Evolutionary conservation across 2,329 filamentous ascomycete genomes (phyloP).

Genomic region (Chalaropsis ovoidea): DNA sequence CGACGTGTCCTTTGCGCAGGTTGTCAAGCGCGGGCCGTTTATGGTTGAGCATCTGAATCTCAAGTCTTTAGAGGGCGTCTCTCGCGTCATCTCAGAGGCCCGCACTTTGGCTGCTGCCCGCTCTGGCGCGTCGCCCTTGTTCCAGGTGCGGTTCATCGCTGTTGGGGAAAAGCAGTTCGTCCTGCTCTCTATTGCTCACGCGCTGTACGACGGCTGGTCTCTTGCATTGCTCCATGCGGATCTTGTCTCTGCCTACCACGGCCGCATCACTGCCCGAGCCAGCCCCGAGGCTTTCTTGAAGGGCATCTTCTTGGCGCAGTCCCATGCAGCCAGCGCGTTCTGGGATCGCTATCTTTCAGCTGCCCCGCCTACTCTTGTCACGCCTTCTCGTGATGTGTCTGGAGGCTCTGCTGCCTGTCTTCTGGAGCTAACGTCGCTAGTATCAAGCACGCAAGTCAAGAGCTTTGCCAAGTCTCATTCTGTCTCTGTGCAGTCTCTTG

Average conservation of each 20-base stretch:
- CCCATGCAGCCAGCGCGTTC: slow-evolving; percentile 39
- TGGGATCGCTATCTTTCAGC: slow-evolving; percentile 56
- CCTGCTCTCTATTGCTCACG: slow-evolving; percentile 68
- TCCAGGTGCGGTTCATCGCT: slow-evolving; percentile 41
- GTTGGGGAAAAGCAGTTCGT: slow-evolving; percentile 36
- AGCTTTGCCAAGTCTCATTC: not conserved
- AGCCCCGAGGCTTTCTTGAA: slow-evolving; percentile 32
- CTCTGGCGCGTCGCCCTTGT: slow-evolving; percentile 34
- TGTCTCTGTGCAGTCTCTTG: slow-evolving; percentile 21
- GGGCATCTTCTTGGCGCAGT: slow-evolving; percentile 18
- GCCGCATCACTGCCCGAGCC: slow-evolving; percentile 35
- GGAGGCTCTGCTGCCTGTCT: not conserved
- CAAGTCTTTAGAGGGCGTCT: not conserved
- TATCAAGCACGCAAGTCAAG: slow-evolving; percentile 35
- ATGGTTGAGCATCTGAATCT: not conserved
- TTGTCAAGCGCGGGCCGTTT: slow-evolving; percentile 32
- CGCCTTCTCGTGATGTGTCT: not conserved
- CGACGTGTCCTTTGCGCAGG: slow-evolving; percentile 42
- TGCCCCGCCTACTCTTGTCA: slow-evolving; percentile 15
- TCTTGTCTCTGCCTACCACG: slow-evolving; percentile 53
- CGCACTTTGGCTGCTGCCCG: slow-evolving; percentile 33
- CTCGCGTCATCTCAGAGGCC: slow-evolving; percentile 33
- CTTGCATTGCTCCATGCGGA: slow-evolving; percentile 63
- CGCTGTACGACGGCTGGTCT: slow-evolving; percentile 84
- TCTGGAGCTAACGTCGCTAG: slow-evolving; percentile 28